A percentile compares a stretch with the other conserved stretches of the same genome.
Conservation (phyloP, 306 rosid species). For the Crataegus laevigata region DNA sequence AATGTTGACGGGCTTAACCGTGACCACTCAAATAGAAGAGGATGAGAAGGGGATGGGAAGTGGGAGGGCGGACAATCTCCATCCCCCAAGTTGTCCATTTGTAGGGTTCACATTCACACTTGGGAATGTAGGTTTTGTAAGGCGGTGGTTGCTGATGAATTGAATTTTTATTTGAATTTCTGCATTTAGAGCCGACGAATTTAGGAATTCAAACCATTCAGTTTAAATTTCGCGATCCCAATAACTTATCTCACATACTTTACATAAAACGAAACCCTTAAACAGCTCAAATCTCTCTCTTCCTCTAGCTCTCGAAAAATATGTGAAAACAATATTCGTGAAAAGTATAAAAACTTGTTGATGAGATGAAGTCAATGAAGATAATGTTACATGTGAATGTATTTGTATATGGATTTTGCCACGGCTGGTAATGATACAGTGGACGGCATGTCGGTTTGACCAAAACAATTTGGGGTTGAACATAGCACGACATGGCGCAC, state of each 20-base stretch:
- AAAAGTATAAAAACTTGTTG: no score
- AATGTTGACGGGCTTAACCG: no score
- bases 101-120: background rate
- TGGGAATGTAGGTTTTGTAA: background rate
- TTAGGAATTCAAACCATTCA: no score
- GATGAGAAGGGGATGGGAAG: no score
- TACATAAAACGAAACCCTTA: no score
- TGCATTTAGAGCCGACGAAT: fast-evolving
- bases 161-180: no score
- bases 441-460: conserved; percentile 34
- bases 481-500: conserved; percentile 29
- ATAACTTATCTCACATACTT: no score
- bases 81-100: conserved; percentile 26
- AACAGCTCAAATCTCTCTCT: no score
- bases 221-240: no score
- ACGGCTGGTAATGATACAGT: conserved; percentile 29
- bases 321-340: background rate
- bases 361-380: background rate
- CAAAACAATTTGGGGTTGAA: background rate
- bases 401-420: background rate
- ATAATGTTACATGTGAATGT: background rate
- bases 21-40: no score
- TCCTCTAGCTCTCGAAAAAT: background rate
- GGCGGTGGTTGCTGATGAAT: background rate
- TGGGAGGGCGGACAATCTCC: no score